Evolutionary conservation across 2,329 filamentous ascomycete species (phyloP).

Genomic region (Pseudogymnoascus verrucosus): DNA sequence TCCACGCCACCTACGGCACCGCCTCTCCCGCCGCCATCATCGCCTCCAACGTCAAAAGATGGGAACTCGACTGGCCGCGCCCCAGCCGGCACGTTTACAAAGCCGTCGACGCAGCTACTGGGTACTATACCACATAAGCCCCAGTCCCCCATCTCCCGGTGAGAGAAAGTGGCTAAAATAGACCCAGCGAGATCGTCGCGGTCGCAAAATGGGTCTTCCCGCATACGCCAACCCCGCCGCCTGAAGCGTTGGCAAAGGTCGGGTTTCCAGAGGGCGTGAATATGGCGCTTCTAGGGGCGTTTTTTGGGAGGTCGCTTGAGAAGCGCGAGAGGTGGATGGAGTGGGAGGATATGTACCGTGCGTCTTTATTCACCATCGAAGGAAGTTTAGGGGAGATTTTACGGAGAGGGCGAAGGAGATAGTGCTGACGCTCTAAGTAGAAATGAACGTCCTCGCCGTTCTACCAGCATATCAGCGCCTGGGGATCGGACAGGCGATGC

Average conservation of each 20-base stretch:
- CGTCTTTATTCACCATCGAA: not conserved
- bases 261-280: not conserved
- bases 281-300: not conserved
- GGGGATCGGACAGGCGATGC: conserved; percentile 29
- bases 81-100: not conserved
- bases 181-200: conserved; percentile 24
- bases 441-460: conserved; percentile 30
- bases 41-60: not conserved
- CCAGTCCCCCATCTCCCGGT: not conserved
- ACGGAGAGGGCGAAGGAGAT: too few relatives aligned
- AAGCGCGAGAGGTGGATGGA: not conserved
- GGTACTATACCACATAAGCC: not conserved
- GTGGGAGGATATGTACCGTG: not conserved
- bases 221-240: conserved; percentile 17
- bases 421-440: not conserved
- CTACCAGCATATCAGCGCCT: conserved; percentile 29
- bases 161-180: not conserved
- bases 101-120: not conserved
- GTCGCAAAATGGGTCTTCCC: conserved; percentile 31
- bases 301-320: not conserved
- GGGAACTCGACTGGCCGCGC: not conserved
- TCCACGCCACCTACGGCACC: not conserved
- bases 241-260: conserved; percentile 7
- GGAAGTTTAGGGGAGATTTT: not conserved
- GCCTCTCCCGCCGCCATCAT: not conserved